Evolutionary conservation across 2,329 filamentous ascomycete species (phyloP), one percentile per base, ranked within the genome.

Genomic region (Botrytis byssoidea): DNA sequence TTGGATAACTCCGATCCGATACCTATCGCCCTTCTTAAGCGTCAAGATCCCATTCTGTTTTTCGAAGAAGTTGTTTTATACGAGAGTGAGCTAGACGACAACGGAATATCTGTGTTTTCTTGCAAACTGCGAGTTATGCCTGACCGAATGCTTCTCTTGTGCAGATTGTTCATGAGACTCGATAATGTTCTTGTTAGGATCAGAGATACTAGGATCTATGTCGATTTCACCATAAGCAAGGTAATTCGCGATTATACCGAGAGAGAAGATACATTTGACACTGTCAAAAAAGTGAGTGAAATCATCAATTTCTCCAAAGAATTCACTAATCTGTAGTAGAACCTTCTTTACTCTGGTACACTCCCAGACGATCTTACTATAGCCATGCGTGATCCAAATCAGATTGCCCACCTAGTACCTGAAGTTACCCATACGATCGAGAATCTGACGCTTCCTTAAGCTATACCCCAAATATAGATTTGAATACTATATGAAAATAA

Each of bases 41-140:
- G 93, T 46, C 92, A 93, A 22, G 96, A 99, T 81, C 96, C 96
- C 0, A 99, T 99, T 77, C 85, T 97, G 8, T 98, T 98, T 86
- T 97, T 97, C 81, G 95, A 98, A 84, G 94, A 98, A 79, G 94
- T 99, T 57, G 90, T 98, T 79, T 87, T 99, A 66, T 99, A 97
- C 82, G 96, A 99, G 85, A 97, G 97, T 84, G 96, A 99, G 85
- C 88, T 99, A 65, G 96, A 97, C 75, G 96, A 99, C 83, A 99
- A 99, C 81, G 96, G 96, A 75, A 96, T 98, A 78, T 93, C 94
- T 44, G 88, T 98, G 81, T 86, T 97, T 74, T 97, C 91, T 75
- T 94, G 92, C 83, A 99, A 99, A 85, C 85, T 98, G 69, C 88
- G 96, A 74, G 95, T 98, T 73, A 98, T 98, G 91, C 93, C 95